Conservation (phyloP, 2,329 filamentous ascomycete genomes). For the Sporothrix variecibatus region DNA sequence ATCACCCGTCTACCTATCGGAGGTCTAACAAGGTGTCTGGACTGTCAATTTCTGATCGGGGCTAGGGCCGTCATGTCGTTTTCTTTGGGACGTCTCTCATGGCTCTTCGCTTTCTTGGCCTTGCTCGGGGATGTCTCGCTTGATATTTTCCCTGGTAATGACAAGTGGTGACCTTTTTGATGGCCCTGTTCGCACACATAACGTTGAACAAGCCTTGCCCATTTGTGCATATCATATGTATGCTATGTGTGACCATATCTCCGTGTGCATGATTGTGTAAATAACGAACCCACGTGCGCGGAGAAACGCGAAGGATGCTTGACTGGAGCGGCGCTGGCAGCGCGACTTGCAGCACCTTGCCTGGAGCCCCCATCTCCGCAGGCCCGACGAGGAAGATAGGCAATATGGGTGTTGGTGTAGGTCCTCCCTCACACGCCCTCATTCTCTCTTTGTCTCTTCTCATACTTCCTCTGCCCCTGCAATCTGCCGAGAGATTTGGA, state of each 20-base stretch:
- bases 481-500: slow-evolving; percentile 38
- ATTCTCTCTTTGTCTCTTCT: background rate
- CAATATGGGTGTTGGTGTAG: slow-evolving; percentile 32
- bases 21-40: background rate
- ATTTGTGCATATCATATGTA: background rate
- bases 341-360: slow-evolving; percentile 27
- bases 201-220: slow-evolving; percentile 4
- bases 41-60: background rate
- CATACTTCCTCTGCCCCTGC: slow-evolving; percentile 14
- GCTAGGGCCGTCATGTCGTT: background rate
- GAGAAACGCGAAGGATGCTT: background rate
- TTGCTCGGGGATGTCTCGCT: background rate
- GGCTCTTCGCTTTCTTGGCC: background rate
- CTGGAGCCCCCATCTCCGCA: slow-evolving; percentile 38
- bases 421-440: background rate
- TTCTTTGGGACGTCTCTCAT: background rate
- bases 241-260: background rate
- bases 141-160: background rate
- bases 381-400: slow-evolving; percentile 34
- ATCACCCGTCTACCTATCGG: background rate
- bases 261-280: background rate
- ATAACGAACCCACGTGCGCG: background rate
- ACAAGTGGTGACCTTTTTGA: background rate
- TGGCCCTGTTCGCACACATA: background rate
- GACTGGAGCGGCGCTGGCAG: slow-evolving; percentile 11